Evolutionary conservation across 768 basidiomycete genomes (phyloP).

Genomic region (Favolaschia claudopus): DNA sequence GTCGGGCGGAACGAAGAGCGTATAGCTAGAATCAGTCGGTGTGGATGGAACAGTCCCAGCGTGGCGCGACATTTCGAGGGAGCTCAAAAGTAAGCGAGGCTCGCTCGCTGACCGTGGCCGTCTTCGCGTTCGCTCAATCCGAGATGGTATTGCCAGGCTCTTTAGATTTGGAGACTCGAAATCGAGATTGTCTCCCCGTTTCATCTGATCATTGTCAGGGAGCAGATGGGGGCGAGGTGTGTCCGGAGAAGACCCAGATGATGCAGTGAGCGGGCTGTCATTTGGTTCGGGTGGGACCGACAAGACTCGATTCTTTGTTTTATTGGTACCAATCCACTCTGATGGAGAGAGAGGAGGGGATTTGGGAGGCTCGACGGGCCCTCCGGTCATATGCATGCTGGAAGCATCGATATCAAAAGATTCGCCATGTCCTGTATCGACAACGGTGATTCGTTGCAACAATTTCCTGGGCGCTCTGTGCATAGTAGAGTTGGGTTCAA

Average conservation of each 20-base stretch:
- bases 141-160: neutral
- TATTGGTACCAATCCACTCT: slow-evolving; percentile 23
- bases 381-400: slow-evolving; percentile 1
- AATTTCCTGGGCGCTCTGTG: too few relatives aligned
- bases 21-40: slow-evolving; percentile 9
- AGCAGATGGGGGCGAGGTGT: slow-evolving; percentile 13
- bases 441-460: slow-evolving; percentile 14
- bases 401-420: neutral
- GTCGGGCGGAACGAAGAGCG: neutral
- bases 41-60: slow-evolving; percentile 18
- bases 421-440: too few relatives aligned
- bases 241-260: slow-evolving; percentile 6
- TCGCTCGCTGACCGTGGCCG: slow-evolving; percentile 26
- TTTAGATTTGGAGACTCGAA: neutral
- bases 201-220: slow-evolving; percentile 3
- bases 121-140: neutral
- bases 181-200: slow-evolving; percentile 5
- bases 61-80: neutral
- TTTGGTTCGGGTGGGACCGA: slow-evolving; percentile 4
- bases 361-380: slow-evolving; percentile 3
- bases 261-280: slow-evolving; percentile 2
- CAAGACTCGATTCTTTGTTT: neutral
- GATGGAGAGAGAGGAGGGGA: slow-evolving; percentile 15
- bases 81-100: slow-evolving; percentile 24
- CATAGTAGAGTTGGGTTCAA: too few relatives aligned